Percentiles rank a stretch among this genome's conserved stretches.
phyloP scores from a whole-genome alignment of 371 early-diverging fungal genomes.

The Mortierella sp. region DNA sequence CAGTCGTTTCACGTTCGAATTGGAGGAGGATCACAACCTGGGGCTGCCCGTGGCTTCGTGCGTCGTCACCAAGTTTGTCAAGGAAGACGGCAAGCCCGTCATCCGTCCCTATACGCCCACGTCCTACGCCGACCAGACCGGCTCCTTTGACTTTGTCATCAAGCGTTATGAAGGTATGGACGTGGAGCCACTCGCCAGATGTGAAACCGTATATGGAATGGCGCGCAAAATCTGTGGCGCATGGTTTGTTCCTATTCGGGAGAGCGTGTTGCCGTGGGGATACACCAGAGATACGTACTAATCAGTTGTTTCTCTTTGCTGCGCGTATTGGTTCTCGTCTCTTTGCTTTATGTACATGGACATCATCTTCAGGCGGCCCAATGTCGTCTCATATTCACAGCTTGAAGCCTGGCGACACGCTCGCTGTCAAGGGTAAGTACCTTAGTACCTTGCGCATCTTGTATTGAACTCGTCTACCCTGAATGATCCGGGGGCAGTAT shows the following conservation, averaged over 20 bases:
- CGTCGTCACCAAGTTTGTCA: constrained; percentile 78
- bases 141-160: constrained; percentile 89
- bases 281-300: not conserved
- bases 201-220: not conserved
- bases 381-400: constrained; percentile 83
- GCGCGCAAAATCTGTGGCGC: not conserved
- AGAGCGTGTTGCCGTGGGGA: constrained; percentile 2
- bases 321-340: too few species aligned
- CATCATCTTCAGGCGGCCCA: constrained; percentile 61
- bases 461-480: too few species aligned
- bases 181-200: constrained; percentile 2
- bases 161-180: constrained; percentile 74
- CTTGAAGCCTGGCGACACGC: constrained; percentile 84
- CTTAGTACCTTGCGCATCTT: too few species aligned
- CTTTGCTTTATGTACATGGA: constrained; percentile 18
- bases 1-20: constrained; percentile 80
- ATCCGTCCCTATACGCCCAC: constrained; percentile 95
- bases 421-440: constrained; percentile 84
- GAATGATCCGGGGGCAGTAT: too few species aligned
- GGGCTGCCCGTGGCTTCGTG: constrained; percentile 86
- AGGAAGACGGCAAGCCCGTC: constrained; percentile 73
- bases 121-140: constrained; percentile 73
- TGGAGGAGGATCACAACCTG: constrained; percentile 74
- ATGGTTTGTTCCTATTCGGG: not conserved
- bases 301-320: not conserved